phyloP scores from a whole-genome alignment of 176 grass and related monocot species.

The Stipa capillata region DNA sequence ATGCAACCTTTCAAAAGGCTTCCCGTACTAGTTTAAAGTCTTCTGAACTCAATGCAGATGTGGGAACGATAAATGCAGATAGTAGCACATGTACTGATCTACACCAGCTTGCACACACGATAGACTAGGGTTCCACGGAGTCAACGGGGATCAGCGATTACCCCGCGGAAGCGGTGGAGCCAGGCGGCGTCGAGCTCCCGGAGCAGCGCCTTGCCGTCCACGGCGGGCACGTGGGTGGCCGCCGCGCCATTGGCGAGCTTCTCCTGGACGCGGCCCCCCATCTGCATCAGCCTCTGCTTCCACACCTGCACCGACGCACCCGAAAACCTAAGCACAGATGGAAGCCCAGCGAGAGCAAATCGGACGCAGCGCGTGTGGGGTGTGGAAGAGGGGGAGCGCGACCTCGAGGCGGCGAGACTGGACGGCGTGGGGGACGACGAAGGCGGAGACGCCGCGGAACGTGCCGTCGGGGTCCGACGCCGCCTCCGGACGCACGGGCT shows the following conservation, averaged over 20 bases:
- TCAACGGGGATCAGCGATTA: neutral
- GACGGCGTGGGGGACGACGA: conserved; percentile 46
- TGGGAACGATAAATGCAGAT: neutral
- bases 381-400: neutral
- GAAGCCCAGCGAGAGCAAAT: neutral
- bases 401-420: conserved; percentile 72
- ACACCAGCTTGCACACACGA: neutral
- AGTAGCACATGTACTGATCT: neutral
- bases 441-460: conserved; percentile 66
- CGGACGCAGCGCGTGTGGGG: neutral
- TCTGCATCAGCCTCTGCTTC: conserved; percentile 81
- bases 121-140: neutral
- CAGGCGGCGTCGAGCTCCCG: conserved; percentile 40
- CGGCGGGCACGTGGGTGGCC: conserved; percentile 64
- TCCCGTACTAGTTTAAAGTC: neutral
- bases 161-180: conserved; percentile 58
- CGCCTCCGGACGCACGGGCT: neutral
- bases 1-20: neutral
- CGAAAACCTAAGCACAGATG: neutral
- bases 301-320: conserved; percentile 47
- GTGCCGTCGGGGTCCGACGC: conserved; percentile 58
- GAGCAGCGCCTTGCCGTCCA: conserved; percentile 46
- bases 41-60: neutral
- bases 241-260: conserved; percentile 35
- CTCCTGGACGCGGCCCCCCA: conserved; percentile 56